These are phyloP conservation scores for Mentha longifolia DNA, from an alignment of 257 asterid genomes.

Conservation along the genomic window DNA sequence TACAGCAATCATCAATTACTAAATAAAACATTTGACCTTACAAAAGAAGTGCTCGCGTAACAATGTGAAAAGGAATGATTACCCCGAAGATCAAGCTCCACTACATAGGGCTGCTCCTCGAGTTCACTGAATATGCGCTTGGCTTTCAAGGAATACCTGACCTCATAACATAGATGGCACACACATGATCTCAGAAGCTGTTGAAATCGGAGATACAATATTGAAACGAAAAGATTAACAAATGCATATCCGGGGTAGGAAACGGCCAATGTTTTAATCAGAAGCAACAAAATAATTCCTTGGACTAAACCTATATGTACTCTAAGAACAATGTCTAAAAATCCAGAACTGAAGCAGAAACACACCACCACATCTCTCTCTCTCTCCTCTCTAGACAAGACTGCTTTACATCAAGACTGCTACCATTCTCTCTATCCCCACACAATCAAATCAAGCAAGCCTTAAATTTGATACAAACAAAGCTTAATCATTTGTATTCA, in stretches of 20 bases:
- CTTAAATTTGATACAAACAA: not conserved
- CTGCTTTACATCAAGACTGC: not conserved
- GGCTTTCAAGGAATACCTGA: slow-evolving; percentile 75
- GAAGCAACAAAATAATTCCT: not conserved
- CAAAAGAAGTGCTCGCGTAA: not conserved
- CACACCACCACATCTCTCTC: not conserved
- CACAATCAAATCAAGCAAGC: not conserved
- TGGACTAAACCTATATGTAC: not conserved
- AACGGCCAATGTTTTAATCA: not conserved
- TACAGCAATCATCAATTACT: not conserved
- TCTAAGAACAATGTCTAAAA: slow-evolving; percentile 1
- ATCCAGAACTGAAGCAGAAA: not conserved
- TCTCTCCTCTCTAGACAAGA: not conserved
- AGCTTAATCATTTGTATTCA: not conserved
- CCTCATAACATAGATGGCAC: slow-evolving; percentile 25
- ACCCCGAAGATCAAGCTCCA: slow-evolving; percentile 99
- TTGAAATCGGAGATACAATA: not conserved
- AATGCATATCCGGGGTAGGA: not conserved
- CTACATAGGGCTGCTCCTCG: slow-evolving; percentile 79
- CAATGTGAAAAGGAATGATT: slow-evolving; percentile 10
- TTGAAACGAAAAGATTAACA: slow-evolving; percentile 10
- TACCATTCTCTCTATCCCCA: not conserved
- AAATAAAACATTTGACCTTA: slow-evolving; percentile 6
- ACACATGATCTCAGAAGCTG: slow-evolving; percentile 20
- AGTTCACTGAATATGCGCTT: slow-evolving; percentile 73